Evolutionary conservation across 2,329 filamentous ascomycete species (phyloP).

Genomic region (Microcyclospora tardicrescens): DNA sequence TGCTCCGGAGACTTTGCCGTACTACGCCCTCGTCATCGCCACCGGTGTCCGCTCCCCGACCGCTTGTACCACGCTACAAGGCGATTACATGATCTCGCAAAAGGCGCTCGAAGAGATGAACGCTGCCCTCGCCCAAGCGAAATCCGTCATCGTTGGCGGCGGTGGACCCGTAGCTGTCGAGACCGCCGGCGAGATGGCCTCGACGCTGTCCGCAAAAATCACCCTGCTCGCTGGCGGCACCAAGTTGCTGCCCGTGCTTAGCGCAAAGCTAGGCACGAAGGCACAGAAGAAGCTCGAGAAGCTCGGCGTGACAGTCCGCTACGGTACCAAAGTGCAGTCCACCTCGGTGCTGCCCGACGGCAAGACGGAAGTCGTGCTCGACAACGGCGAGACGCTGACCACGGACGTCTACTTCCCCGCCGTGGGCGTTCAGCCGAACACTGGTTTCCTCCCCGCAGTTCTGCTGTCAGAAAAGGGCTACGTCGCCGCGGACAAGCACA

Average conservation of each 20-base stretch:
- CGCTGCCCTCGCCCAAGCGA: conserved; percentile 21
- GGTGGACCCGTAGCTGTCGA: conserved; percentile 28
- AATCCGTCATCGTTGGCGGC: conserved; percentile 23
- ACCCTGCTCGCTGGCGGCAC: conserved; percentile 32
- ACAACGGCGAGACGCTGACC: conserved; percentile 34
- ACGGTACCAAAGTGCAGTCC: conserved; percentile 15
- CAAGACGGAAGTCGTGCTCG: conserved; percentile 31
- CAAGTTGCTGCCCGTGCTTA: conserved; percentile 30
- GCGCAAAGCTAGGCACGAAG: conserved; percentile 25
- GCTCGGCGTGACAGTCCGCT: conserved; percentile 30
- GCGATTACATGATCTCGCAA: conserved; percentile 20
- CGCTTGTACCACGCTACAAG: conserved; percentile 32
- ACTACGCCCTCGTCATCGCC: conserved; percentile 44
- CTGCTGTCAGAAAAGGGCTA: conserved; percentile 33
- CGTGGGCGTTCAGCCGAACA: conserved; percentile 40
- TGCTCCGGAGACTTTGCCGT: conserved; percentile 29
- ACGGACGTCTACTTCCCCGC: conserved; percentile 43
- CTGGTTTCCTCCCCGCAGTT: conserved; percentile 35
- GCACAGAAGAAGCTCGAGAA: conserved; percentile 35
- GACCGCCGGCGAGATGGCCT: conserved; percentile 25
- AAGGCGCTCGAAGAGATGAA: conserved; percentile 22
- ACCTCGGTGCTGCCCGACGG: conserved; percentile 23
- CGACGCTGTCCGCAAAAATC: conserved; percentile 25
- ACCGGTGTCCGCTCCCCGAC: conserved; percentile 39
- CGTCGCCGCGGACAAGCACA: conserved; percentile 35